Evolutionary conservation across 2,329 filamentous ascomycete species (phyloP).

Genomic region (Pezicula radicicola): DNA sequence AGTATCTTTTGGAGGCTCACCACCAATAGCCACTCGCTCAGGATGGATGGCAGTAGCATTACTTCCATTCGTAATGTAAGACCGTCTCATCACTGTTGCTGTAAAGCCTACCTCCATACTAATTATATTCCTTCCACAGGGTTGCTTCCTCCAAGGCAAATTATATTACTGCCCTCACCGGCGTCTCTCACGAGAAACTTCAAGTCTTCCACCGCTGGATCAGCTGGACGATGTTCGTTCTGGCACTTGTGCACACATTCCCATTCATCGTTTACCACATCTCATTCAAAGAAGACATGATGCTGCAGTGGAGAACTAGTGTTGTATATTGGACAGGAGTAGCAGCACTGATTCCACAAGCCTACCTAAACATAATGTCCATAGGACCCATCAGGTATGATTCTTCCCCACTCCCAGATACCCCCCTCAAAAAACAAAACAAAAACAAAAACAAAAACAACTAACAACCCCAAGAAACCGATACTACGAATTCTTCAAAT

Average conservation of each 20-base stretch:
- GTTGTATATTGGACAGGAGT: constrained; percentile 82
- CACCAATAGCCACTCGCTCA: constrained; percentile 77
- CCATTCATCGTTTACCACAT: constrained; percentile 87
- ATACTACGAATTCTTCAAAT: constrained; percentile 76
- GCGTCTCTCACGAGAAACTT: constrained; percentile 83
- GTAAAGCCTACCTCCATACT: background rate
- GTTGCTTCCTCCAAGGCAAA: constrained; percentile 85
- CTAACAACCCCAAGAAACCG: constrained; percentile 45
- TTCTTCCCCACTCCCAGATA: background rate
- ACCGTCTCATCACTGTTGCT: background rate
- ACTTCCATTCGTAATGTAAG: constrained; percentile 56
- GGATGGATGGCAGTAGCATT: constrained; percentile 89
- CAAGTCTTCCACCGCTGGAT: constrained; percentile 91
- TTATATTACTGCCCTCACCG: constrained; percentile 74
- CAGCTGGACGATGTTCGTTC: constrained; percentile 76
- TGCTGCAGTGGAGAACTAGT: constrained; percentile 61
- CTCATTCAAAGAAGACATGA: constrained; percentile 73
- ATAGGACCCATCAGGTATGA: constrained; percentile 64
- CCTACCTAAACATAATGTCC: constrained; percentile 82
- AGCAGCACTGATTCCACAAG: constrained; percentile 75
- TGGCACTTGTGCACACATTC: constrained; percentile 78
- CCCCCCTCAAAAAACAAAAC: too few species aligned
- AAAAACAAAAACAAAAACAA: too few species aligned
- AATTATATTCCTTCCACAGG: constrained; percentile 37
- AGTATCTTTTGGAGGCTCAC: constrained; percentile 57